phyloP scores from a whole-genome alignment of 768 basidiomycete genomes.

The Leccinum broughii region DNA sequence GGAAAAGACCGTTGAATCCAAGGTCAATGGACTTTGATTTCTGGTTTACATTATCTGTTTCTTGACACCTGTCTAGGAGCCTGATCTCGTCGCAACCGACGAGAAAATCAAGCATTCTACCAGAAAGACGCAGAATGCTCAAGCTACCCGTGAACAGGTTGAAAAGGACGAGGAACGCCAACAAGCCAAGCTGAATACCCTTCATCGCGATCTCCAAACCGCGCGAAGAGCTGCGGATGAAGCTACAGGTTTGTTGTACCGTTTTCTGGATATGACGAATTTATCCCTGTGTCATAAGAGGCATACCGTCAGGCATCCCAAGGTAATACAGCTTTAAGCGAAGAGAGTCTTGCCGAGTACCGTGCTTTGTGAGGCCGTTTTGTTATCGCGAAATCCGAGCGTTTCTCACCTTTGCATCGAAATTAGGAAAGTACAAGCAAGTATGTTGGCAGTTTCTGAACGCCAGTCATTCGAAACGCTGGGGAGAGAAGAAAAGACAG shows the following conservation, averaged over 20 bases:
- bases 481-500: constrained; percentile 78
- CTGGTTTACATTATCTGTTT: background rate
- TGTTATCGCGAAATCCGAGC: background rate
- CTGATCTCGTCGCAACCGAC: constrained; percentile 79
- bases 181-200: constrained; percentile 50
- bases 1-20: constrained; percentile 84
- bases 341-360: constrained; percentile 88
- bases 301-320: constrained; percentile 71
- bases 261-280: background rate
- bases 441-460: constrained; percentile 79
- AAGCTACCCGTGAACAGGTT: constrained; percentile 62
- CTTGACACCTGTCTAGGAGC: constrained; percentile 54
- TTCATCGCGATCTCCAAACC: constrained; percentile 64
- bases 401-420: constrained; percentile 6
- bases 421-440: constrained; percentile 75
- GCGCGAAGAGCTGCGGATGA: constrained; percentile 71
- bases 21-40: constrained; percentile 47
- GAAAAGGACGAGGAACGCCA: constrained; percentile 55
- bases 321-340: constrained; percentile 74
- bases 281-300: constrained; percentile 46
- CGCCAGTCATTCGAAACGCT: constrained; percentile 83
- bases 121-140: constrained; percentile 74
- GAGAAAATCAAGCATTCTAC: constrained; percentile 86
- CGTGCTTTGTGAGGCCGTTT: constrained; percentile 22
- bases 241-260: constrained; percentile 64